Conservation (phyloP, 352 stramenopile genomes). For the Nothophytophthora sp. region DNA sequence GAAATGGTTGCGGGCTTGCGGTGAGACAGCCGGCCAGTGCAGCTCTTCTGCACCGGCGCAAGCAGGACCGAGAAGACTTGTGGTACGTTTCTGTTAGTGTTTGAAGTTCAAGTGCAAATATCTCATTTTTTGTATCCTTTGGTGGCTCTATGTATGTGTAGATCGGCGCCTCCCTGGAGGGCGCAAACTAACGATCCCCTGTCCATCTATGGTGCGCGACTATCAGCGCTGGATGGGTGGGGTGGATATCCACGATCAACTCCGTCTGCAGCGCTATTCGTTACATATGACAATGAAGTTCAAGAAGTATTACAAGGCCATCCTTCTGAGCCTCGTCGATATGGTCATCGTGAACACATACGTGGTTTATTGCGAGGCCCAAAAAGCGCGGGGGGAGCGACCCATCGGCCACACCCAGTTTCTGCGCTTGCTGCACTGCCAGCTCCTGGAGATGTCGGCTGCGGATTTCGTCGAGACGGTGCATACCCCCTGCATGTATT, state of each 20-base stretch:
- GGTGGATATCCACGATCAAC: constrained; percentile 17
- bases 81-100: too few relatives aligned
- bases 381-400: neutral
- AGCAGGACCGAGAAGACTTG: constrained; percentile 1
- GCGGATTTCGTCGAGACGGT: too few relatives aligned
- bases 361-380: constrained; percentile 10
- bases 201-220: neutral
- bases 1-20: constrained; percentile 1
- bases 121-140: too few relatives aligned
- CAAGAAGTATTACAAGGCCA: constrained; percentile 25
- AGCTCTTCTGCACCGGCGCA: neutral
- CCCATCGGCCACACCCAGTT: constrained; percentile 6
- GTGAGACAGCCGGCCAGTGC: constrained; percentile 3
- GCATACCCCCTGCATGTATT: too few relatives aligned
- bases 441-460: constrained; percentile 4
- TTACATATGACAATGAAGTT: constrained; percentile 10
- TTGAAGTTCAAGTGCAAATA: too few relatives aligned
- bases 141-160: neutral
- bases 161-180: neutral
- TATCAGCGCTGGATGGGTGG: constrained; percentile 15
- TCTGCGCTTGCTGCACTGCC: constrained; percentile 7
- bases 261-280: constrained; percentile 15
- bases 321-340: constrained; percentile 28
- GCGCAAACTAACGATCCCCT: neutral
- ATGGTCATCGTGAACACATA: constrained; percentile 20